Base-by-base conservation (phyloP, 1,284 basidiomycete species). In the Trametes hirsuta region DNA sequence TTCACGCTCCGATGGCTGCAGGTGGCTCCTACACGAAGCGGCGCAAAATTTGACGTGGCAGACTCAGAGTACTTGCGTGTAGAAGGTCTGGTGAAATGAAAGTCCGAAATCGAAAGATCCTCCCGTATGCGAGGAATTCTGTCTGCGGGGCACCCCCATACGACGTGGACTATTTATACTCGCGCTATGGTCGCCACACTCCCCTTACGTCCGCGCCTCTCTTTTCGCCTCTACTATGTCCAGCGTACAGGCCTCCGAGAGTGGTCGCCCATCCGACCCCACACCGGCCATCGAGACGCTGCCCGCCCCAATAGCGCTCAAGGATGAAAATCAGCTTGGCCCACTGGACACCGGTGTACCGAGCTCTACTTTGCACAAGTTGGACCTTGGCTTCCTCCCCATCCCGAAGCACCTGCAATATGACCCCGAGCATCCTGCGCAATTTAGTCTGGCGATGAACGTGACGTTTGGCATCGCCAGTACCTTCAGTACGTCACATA, bases 391-490 rank as follows among this genome's bases (percentile, higher is more conserved):
- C 6, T 77, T 92, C 61, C 64, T 92, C 5, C 88, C 88, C 0
- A 88, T 93, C 36, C 91, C 90, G 0, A 75, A 70, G 59, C 75
- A 78, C 49, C 77, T 90, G 11, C 84, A 82, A 39, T 86, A 88
- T 68, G 76, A 90, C 74, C 83, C 85, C 1, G 68, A 79, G 3
- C 77, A 76, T 37, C 85, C 85, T 0, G 83, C 83, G 47, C 77
- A 84, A 46, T 91, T 90, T 68, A 85, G 86, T 1, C 58, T 86
- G 36, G 52, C 81, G 48, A 74, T 91, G 59, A 91, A 91, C 56
- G 67, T 76, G 11, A 77, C 84, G 0, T 91, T 93, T 67, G 89
- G 87, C 11, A 76, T 88, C 58, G 84, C 82, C n/a, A 84, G 85
- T 66, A 90, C 89, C n/a, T 83, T 84, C 58, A 72, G 76, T 80